phyloP scores from a whole-genome alignment of 306 rosid genomes.

The Parietaria judaica region DNA sequence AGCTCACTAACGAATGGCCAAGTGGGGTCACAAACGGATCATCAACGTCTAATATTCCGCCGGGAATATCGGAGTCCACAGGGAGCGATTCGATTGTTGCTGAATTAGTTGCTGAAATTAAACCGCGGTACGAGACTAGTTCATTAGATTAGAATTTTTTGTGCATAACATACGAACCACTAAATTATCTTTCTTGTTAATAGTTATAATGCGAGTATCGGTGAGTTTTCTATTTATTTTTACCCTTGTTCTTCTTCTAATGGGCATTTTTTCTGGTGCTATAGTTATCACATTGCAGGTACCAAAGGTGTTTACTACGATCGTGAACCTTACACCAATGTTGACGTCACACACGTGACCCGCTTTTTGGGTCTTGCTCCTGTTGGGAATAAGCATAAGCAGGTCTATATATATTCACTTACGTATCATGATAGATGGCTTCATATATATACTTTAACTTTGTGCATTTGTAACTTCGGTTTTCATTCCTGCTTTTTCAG shows the following conservation, averaged over 20 bases:
- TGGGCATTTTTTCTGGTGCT: slow-evolving; percentile 18
- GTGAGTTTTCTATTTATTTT: background rate
- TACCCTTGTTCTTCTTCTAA: slow-evolving; percentile 11
- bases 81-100: slow-evolving; percentile 59
- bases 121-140: slow-evolving; percentile 61
- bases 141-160: slow-evolving; percentile 6
- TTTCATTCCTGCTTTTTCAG: slow-evolving; percentile 38
- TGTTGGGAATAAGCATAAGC: slow-evolving; percentile 90
- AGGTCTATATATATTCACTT: slow-evolving; percentile 36
- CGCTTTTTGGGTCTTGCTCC: slow-evolving; percentile 93
- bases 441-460: slow-evolving; percentile 6
- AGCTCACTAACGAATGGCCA: slow-evolving; percentile 89
- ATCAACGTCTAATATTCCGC: slow-evolving; percentile 45
- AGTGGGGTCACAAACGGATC: slow-evolving; percentile 57
- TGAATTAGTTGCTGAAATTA: slow-evolving; percentile 81
- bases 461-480: slow-evolving; percentile 18
- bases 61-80: slow-evolving; percentile 45
- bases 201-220: background rate
- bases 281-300: slow-evolving; percentile 91
- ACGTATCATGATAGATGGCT: background rate
- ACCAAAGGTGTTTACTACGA: slow-evolving; percentile 68
- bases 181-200: background rate
- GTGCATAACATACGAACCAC: background rate
- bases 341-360: slow-evolving; percentile 80
- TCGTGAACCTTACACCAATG: slow-evolving; percentile 86